Conservation (phyloP, 2,329 filamentous ascomycete genomes). For the Fusarium torreyae region DNA sequence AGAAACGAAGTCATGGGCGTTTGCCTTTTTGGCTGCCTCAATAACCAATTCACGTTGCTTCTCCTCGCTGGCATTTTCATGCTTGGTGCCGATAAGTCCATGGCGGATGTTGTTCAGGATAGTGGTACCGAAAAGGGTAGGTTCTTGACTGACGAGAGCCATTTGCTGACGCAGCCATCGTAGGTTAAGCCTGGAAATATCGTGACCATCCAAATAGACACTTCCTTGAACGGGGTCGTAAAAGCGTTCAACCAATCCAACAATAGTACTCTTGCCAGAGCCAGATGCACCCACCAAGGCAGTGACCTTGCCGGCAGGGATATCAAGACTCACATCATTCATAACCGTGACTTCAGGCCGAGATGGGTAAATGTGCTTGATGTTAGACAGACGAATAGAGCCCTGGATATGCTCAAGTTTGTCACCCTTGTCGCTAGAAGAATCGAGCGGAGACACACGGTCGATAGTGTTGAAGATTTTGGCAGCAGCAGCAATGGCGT, state of each 20-base stretch:
- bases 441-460: conserved; percentile 86
- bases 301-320: conserved; percentile 92
- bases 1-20: conserved; percentile 92
- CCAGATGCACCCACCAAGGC: conserved; percentile 95
- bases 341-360: conserved; percentile 92
- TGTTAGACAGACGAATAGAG: conserved; percentile 82
- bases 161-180: conserved; percentile 94
- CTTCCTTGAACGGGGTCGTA: conserved; percentile 89
- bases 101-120: conserved; percentile 93
- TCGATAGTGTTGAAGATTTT: conserved; percentile 98
- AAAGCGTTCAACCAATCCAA: conserved; percentile 93
- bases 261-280: conserved; percentile 94
- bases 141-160: conserved; percentile 93
- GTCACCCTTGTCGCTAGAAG: conserved; percentile 77
- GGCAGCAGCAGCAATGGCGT: conserved; percentile 83
- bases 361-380: conserved; percentile 96
- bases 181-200: conserved; percentile 86
- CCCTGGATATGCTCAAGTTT: conserved; percentile 82
- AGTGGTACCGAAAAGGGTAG: conserved; percentile 88
- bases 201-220: conserved; percentile 85
- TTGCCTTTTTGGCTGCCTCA: conserved; percentile 89
- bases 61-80: conserved; percentile 77
- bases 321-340: conserved; percentile 82
- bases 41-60: conserved; percentile 79
- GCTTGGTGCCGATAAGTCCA: conserved; percentile 87